phyloP scores from a whole-genome alignment of 2,329 filamentous ascomycete genomes.

The Parafenestella ontariensis region DNA sequence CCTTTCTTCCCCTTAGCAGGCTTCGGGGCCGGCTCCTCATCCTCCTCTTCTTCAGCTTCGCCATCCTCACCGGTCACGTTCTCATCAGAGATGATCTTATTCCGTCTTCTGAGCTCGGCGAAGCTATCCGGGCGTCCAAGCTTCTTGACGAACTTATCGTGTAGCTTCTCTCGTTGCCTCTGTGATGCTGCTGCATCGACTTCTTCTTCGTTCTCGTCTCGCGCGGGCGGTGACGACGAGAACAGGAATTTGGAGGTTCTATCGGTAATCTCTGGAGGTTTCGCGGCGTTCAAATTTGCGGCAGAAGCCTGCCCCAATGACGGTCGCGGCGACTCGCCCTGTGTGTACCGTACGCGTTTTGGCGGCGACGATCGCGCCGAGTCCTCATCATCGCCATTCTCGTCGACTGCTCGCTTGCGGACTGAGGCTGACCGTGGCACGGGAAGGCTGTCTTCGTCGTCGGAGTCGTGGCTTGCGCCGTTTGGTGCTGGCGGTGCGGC shows the following conservation, averaged over 20 bases:
- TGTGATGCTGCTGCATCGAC: slow-evolving; percentile 61
- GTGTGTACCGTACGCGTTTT: slow-evolving; percentile 47
- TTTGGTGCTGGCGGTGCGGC: slow-evolving; percentile 30
- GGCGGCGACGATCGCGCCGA: slow-evolving; percentile 31
- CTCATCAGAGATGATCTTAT: slow-evolving; percentile 63
- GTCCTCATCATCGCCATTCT: slow-evolving; percentile 48
- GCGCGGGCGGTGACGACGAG: slow-evolving; percentile 56
- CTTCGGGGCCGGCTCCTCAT: slow-evolving; percentile 62
- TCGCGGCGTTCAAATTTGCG: slow-evolving; percentile 34
- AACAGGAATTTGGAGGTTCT: slow-evolving; percentile 67
- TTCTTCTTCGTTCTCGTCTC: slow-evolving; percentile 46
- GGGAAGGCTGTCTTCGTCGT: slow-evolving; percentile 24
- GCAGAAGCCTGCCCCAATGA: slow-evolving; percentile 33
- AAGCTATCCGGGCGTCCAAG: slow-evolving; percentile 86
- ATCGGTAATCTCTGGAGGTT: slow-evolving; percentile 49
- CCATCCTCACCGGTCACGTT: slow-evolving; percentile 59
- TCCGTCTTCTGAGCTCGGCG: slow-evolving; percentile 68
- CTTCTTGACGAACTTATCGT: slow-evolving; percentile 87
- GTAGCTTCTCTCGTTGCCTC: slow-evolving; percentile 73
- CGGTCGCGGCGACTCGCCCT: slow-evolving; percentile 26
- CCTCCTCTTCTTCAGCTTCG: slow-evolving; percentile 63
- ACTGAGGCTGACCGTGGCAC: slow-evolving; percentile 9
- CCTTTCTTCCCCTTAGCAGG: slow-evolving; percentile 59
- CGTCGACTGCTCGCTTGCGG: slow-evolving; percentile 45
- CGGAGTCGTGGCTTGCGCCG: slow-evolving; percentile 10